Conservation (phyloP, 148 eudicot species). For the Rhododendron mucronatum region DNA sequence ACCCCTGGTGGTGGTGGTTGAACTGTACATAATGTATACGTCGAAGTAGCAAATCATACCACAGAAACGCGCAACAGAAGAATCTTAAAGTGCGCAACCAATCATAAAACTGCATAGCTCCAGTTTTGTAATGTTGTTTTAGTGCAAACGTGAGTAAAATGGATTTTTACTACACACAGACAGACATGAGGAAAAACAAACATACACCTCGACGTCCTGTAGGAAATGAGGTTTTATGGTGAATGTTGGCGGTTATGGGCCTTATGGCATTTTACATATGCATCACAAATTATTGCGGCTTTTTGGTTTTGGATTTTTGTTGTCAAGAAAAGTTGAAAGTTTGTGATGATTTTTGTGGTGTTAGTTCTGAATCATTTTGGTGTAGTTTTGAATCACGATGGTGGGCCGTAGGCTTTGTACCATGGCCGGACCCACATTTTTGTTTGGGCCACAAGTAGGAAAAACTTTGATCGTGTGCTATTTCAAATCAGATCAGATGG, state of each 20-base stretch:
- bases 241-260: not conserved
- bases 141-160: not conserved
- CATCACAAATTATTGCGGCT: not conserved
- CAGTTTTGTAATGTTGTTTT: not conserved
- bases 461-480: slow-evolving; percentile 7
- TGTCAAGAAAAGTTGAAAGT: not conserved
- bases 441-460: not conserved
- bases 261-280: not conserved
- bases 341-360: not conserved
- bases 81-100: not conserved
- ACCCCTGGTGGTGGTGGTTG: not conserved
- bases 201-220: not conserved
- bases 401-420: not conserved
- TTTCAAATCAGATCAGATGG: slow-evolving; percentile 71
- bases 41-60: not conserved
- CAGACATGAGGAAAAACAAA: not conserved
- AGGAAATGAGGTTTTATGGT: not conserved
- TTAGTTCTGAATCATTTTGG: not conserved
- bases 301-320: not conserved
- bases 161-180: not conserved
- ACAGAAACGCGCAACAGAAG: not conserved
- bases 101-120: not conserved
- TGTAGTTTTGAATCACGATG: not conserved
- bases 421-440: not conserved
- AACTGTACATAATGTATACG: too few relatives aligned